A percentile compares a stretch with the other conserved stretches of the same genome.
Conservation (phyloP, 768 basidiomycete genomes). For the Hebeloma cylindrosporum region DNA sequence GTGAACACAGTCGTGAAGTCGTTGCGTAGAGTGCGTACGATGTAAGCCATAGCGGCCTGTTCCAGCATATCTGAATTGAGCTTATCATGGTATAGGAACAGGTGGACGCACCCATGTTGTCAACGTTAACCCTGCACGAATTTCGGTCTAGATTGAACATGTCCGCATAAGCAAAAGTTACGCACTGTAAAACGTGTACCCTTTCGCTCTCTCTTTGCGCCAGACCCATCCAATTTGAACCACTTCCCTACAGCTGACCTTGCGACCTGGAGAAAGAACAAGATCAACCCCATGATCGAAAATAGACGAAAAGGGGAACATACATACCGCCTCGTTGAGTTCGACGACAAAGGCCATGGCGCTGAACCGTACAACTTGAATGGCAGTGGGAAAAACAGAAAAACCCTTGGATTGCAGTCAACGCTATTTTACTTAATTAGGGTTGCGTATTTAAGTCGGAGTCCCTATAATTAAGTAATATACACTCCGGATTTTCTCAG, state of each 20-base stretch:
- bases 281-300: constrained; percentile 1
- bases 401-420: too few species aligned
- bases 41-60: constrained; percentile 83
- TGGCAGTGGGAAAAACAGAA: too few species aligned
- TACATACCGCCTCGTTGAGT: constrained; percentile 31
- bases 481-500: too few species aligned
- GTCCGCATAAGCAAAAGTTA: constrained; percentile 1
- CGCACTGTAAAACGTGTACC: constrained; percentile 63
- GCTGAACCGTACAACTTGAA: too few species aligned
- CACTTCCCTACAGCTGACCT: constrained; percentile 54
- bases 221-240: constrained; percentile 75
- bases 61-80: not conserved
- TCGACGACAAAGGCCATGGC: constrained; percentile 20
- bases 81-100: constrained; percentile 4
- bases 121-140: constrained; percentile 75
- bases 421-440: too few species aligned
- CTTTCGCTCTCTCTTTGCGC: constrained; percentile 57
- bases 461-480: too few species aligned
- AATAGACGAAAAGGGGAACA: constrained; percentile 1
- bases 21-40: constrained; percentile 44
- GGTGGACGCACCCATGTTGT: constrained; percentile 70
- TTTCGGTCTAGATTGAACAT: constrained; percentile 65
- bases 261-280: constrained; percentile 44
- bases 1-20: constrained; percentile 6
- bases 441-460: too few species aligned